Evolutionary conservation across 176 grass and related monocot species (phyloP).

Genomic region (Oryza australiensis): DNA sequence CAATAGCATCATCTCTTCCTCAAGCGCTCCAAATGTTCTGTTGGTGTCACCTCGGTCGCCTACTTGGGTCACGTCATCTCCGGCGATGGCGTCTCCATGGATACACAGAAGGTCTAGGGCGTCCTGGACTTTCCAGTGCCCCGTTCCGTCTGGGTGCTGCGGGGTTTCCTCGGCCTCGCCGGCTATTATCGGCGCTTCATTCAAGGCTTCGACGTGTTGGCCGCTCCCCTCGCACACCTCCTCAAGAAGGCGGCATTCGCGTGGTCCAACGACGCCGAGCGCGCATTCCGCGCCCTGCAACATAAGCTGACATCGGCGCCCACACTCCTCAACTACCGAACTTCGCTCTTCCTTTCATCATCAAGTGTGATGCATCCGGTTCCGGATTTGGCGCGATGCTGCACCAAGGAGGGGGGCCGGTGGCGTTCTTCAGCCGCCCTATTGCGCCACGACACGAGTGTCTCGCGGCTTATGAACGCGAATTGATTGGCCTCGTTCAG

Average conservation of each 20-base stretch:
- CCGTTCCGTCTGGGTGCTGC: fast-evolving
- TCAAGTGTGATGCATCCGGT: not conserved
- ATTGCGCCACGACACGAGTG: not conserved
- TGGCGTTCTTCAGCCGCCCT: not conserved
- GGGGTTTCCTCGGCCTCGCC: too few relatives aligned
- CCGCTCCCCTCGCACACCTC: too few relatives aligned
- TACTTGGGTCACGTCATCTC: not conserved
- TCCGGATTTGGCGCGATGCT: not conserved
- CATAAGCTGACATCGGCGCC: not conserved
- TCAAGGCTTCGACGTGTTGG: too few relatives aligned
- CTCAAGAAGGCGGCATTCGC: too few relatives aligned
- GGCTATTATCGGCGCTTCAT: too few relatives aligned
- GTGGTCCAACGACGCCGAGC: fast-evolving
- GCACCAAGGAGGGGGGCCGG: not conserved
- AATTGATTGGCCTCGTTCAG: not conserved
- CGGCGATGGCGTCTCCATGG: not conserved
- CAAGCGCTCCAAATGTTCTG: not conserved
- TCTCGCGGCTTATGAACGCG: not conserved
- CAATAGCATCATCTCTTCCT: not conserved
- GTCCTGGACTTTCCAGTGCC: not conserved
- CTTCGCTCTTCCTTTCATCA: not conserved
- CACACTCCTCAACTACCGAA: not conserved
- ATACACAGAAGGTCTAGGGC: not conserved
- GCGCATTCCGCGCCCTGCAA: not conserved
- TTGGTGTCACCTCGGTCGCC: not conserved